Evolutionary conservation across 202 grass and related monocot species (phyloP).

Genomic region (Saccharum hybrid): DNA sequence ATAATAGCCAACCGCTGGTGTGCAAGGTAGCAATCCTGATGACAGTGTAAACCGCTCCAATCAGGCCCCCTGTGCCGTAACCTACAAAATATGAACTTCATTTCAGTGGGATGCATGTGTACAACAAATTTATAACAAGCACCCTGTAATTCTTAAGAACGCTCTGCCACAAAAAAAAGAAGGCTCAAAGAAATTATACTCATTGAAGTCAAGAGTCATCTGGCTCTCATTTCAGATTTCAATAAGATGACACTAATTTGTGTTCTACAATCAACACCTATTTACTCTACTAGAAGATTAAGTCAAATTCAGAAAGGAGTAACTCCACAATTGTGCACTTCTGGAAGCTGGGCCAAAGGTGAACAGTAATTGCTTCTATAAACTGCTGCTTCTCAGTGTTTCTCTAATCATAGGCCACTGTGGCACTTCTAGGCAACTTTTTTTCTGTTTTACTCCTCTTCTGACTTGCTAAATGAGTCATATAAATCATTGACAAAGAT

Average conservation of each 20-base stretch:
- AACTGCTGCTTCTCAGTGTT: not conserved
- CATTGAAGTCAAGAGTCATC: not conserved
- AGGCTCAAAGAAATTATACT: not conserved
- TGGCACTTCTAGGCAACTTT: not conserved
- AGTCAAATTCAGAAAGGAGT: not conserved
- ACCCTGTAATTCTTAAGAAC: not conserved
- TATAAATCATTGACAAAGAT: not conserved
- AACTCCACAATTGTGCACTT: not conserved
- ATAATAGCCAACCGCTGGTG: slow-evolving; percentile 92
- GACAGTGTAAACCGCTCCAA: slow-evolving; percentile 91
- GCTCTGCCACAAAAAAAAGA: not conserved
- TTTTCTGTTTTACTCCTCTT: not conserved
- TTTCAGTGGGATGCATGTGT: slow-evolving; percentile 4
- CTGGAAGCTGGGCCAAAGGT: not conserved
- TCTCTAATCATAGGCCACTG: not conserved
- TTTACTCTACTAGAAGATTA: not conserved
- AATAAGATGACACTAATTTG: not conserved
- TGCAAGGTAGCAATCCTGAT: slow-evolving; percentile 87
- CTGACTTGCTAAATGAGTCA: not conserved
- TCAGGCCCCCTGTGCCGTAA: slow-evolving; percentile 91
- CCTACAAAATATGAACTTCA: slow-evolving; percentile 46
- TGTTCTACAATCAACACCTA: not conserved
- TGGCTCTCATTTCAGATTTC: not conserved
- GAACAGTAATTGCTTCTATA: not conserved
- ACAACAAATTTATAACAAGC: slow-evolving; percentile 4